A percentile compares a stretch with the other conserved stretches of the same genome.
Conservation (phyloP, 306 rosid genomes). For the Quercus alba region DNA sequence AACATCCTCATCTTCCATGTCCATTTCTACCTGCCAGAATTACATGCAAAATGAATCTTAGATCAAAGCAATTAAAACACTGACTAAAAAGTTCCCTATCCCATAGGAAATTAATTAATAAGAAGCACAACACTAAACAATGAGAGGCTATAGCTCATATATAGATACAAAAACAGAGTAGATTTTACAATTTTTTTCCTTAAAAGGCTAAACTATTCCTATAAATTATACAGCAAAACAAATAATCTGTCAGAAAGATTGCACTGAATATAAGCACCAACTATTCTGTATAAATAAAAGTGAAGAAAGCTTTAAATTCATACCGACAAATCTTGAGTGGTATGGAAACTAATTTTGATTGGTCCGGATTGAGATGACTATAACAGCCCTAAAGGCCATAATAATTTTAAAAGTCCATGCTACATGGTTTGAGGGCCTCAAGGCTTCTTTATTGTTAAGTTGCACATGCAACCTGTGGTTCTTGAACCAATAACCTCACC, state of each 20-base stretch:
- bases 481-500: no score
- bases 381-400: neutral
- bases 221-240: no score
- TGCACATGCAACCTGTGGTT: no score
- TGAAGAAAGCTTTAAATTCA: neutral
- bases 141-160: neutral
- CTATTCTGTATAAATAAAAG: neutral
- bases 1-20: constrained; percentile 74
- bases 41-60: neutral
- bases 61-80: neutral
- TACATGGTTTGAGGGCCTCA: neutral
- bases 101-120: neutral
- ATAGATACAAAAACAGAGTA: neutral
- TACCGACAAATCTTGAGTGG: neutral
- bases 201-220: no score
- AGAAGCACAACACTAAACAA: neutral
- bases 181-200: no score
- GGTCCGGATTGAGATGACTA: neutral
- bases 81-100: neutral
- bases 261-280: neutral
- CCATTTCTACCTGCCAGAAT: constrained; percentile 90
- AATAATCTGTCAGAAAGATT: no score
- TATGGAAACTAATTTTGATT: neutral
- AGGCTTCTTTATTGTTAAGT: neutral
- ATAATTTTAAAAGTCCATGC: neutral